Conservation (phyloP, 2,329 filamentous ascomycete species). For the Aschersonia sp. region DNA sequence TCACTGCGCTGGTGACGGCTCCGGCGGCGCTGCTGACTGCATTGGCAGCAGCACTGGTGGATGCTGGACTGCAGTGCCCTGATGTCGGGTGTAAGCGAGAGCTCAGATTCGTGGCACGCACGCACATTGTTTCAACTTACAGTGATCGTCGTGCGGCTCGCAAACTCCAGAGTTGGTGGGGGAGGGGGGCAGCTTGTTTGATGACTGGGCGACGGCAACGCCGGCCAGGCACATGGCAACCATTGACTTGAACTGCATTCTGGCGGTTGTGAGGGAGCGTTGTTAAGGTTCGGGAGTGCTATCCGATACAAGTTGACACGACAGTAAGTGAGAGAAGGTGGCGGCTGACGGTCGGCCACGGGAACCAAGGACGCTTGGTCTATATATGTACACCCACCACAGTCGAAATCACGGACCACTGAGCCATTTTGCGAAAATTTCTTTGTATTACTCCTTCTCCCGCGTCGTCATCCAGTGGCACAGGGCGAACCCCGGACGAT, state of each 20-base stretch:
- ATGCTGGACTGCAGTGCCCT: conserved; percentile 7
- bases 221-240: conserved; percentile 6
- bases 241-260: conserved; percentile 5
- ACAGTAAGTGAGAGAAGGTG: too few relatives aligned
- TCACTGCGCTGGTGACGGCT: too few relatives aligned
- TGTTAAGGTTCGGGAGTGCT: not conserved
- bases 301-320: too few relatives aligned
- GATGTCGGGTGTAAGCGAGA: too few relatives aligned
- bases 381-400: not conserved
- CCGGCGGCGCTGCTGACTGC: not conserved
- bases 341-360: too few relatives aligned
- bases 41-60: conserved; percentile 1
- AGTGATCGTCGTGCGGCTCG: conserved; percentile 7
- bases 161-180: conserved; percentile 7
- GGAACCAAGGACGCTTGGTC: too few relatives aligned
- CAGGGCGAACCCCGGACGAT: not conserved
- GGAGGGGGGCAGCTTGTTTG: conserved; percentile 6
- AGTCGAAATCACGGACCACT: not conserved
- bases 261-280: not conserved
- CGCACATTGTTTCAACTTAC: conserved; percentile 1
- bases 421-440: not conserved
- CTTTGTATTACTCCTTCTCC: too few relatives aligned
- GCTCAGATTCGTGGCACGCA: too few relatives aligned
- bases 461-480: too few relatives aligned
- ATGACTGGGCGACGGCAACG: conserved; percentile 2